These are phyloP conservation scores for Tuctoria greenei DNA, from an alignment of 176 grass and related monocot genomes.

Conservation along the genomic window DNA sequence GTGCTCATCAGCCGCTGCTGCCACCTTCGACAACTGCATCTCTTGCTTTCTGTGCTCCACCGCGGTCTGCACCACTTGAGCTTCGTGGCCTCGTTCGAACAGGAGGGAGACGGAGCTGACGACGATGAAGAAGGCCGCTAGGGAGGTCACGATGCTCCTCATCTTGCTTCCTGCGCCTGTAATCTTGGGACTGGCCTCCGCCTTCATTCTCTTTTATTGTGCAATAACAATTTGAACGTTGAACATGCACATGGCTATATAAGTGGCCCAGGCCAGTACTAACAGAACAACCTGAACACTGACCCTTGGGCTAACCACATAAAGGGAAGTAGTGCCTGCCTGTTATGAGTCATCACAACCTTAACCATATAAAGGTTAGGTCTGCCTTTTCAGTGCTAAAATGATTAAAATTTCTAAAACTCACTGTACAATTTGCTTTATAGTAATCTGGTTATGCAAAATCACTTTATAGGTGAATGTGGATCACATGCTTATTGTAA, in stretches of 20 bases:
- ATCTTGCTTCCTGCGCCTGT: conserved; percentile 21
- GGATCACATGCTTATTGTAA: conserved; percentile 1
- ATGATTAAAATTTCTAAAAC: background rate
- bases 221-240: conserved; percentile 4
- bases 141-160: conserved; percentile 46
- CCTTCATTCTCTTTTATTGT: conserved; percentile 41
- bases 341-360: background rate
- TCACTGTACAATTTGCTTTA: background rate
- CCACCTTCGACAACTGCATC: conserved; percentile 12
- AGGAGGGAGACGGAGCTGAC: conserved; percentile 48
- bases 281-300: conserved; percentile 28
- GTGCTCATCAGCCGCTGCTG: background rate
- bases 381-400: background rate
- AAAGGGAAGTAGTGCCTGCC: background rate
- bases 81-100: conserved; percentile 42
- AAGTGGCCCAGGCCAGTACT: background rate
- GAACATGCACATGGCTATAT: background rate
- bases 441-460: conserved; percentile 12
- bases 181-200: conserved; percentile 16
- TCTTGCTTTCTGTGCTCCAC: conserved; percentile 34
- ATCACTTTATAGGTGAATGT: background rate
- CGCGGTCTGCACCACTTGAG: conserved; percentile 13
- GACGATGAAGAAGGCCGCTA: conserved; percentile 67
- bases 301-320: conserved; percentile 35
- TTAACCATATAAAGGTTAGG: background rate